Evolutionary conservation across 2,329 filamentous ascomycete species (phyloP), one percentile per base, ranked within the genome.

Genomic region (Fusarium keratoplasticum): DNA sequence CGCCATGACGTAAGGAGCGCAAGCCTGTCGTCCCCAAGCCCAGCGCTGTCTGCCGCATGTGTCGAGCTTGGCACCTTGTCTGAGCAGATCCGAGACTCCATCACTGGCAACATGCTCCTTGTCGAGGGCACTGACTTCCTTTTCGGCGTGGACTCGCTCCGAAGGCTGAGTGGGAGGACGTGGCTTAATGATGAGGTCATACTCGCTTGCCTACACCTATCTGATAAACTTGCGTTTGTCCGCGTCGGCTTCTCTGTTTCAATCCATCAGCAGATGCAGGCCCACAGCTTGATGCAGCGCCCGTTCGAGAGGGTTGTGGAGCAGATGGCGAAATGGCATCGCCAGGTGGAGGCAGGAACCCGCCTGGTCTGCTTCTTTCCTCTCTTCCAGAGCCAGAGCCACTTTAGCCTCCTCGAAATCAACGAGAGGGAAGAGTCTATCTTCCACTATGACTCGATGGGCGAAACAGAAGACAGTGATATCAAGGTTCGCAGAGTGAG

Each of bases 161-260:
- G 7, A 35, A 55, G n/a, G 52, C 8, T 55, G 2, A 22, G 20
- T 55, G 13, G 52, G 14, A 55, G 2, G 29, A 22, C 11, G 14
- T 55, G 16, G 29, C 35, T 40, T 20, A 60, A 60, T 9, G 36
- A 27, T 5, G 25, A 40, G n/a, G 20, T 57, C 16, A 58, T 70
- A 57, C 42, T 64, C 25, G 52, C 67, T 33, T 72, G 36, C 40
- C 60, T 72, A 52, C 57, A 70, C 22, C 20, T 74, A 27, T 72
- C 60, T 27, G 58, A 66, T 16, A 74, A 66, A 33, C 22, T 65
- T 11, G 7, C 50, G 9, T 74, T 60, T 35, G 31, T 72, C 14
- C 40, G 38, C 20, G 52, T 72, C 42, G 54, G 62, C n/a, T 66
- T 67, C 58, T 74, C 50, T 27, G 52, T 72, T 33, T 62, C 62